Evolutionary conservation across 257 asterid species (phyloP).

Genomic region (Penstemon newberryi): DNA sequence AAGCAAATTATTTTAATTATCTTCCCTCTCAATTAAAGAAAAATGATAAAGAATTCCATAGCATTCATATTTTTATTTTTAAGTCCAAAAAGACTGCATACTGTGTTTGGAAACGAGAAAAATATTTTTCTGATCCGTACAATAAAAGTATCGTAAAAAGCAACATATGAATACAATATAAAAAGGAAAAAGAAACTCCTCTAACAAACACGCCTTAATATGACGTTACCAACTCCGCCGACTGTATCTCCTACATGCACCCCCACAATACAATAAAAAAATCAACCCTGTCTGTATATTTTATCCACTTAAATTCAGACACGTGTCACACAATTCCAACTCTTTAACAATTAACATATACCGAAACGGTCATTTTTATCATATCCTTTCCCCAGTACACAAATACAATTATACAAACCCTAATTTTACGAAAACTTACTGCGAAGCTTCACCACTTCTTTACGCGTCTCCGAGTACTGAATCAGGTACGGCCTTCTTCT

Average conservation of each 20-base stretch:
- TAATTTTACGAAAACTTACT: conserved; percentile 15
- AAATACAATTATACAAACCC: conserved; percentile 10
- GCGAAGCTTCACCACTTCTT: conserved; percentile 29
- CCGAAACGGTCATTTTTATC: conserved; percentile 20
- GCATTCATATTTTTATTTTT: neutral
- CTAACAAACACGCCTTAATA: conserved; percentile 9
- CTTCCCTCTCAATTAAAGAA: no score
- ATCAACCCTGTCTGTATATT: neutral
- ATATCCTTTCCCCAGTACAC: neutral
- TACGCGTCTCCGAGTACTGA: conserved; percentile 36
- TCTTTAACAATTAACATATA: neutral
- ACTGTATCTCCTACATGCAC: conserved; percentile 32
- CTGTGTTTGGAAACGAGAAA: neutral
- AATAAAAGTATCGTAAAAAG: neutral
- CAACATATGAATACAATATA: neutral
- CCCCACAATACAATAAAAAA: conserved; percentile 20
- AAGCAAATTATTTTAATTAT: no score
- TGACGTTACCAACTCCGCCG: conserved; percentile 22
- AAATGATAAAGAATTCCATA: neutral
- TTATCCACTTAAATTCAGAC: conserved; percentile 21
- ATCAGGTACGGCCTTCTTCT: conserved; percentile 36
- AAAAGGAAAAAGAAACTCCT: neutral
- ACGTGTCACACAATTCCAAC: conserved; percentile 24
- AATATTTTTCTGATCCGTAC: conserved; percentile 21
- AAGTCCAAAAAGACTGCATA: conserved; percentile 20